phyloP scores from a whole-genome alignment of 2,329 filamentous ascomycete species.

The Alternaria sp. region DNA sequence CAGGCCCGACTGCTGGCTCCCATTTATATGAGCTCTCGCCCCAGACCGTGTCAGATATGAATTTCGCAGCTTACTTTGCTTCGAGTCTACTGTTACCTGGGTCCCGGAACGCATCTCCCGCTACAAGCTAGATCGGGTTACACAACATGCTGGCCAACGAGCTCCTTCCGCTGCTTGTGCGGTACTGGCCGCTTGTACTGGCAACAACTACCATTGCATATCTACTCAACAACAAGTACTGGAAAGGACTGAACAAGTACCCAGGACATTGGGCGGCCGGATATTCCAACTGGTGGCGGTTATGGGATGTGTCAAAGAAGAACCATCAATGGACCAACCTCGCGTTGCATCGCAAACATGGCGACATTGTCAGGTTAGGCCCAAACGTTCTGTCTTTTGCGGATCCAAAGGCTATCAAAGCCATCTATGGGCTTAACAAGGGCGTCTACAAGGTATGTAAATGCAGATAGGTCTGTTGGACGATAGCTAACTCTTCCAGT shows the following conservation, averaged over 20 bases:
- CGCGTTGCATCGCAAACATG: conserved; percentile 73
- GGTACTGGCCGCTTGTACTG: conserved; percentile 55
- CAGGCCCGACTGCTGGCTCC: conserved; percentile 3
- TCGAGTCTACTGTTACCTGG: conserved; percentile 12
- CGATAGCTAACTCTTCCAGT: conserved; percentile 58
- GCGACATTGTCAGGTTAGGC: conserved; percentile 76
- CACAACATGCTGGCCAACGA: conserved; percentile 49
- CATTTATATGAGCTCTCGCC: conserved; percentile 19
- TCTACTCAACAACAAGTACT: conserved; percentile 57
- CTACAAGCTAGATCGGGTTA: conserved; percentile 9
- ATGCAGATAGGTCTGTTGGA: neutral
- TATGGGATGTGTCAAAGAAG: conserved; percentile 71
- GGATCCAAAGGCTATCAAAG: conserved; percentile 74
- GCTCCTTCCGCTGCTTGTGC: conserved; percentile 42
- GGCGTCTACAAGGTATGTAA: conserved; percentile 74
- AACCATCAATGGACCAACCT: conserved; percentile 74
- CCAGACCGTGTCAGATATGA: conserved; percentile 12
- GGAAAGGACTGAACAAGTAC: conserved; percentile 71
- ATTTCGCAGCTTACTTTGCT: conserved; percentile 9
- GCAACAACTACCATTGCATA: conserved; percentile 41
- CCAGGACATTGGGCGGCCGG: conserved; percentile 75
- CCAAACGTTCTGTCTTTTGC: conserved; percentile 79
- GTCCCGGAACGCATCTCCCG: conserved; percentile 15
- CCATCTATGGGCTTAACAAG: conserved; percentile 84
- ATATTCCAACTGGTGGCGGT: conserved; percentile 77